Evolutionary conservation across 164 flowering plant species (phyloP).

Genomic region (Berberis vulgaris): DNA sequence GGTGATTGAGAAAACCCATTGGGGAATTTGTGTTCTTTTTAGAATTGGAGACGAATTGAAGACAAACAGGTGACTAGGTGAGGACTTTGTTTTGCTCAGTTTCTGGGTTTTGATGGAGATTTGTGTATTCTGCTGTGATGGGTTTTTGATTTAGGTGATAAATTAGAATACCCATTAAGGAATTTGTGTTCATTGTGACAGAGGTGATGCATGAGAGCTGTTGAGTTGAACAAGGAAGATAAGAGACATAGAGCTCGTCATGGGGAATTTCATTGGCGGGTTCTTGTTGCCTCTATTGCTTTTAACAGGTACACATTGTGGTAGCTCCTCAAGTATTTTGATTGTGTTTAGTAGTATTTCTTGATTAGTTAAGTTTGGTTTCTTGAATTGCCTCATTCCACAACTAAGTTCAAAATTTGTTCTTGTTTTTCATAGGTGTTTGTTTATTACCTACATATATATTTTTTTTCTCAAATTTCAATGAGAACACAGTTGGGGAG

Average conservation of each 20-base stretch:
- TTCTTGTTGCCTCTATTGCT: conserved; percentile 63
- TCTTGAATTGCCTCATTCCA: too few relatives aligned
- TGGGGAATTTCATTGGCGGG: conserved; percentile 49
- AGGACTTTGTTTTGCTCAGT: not conserved
- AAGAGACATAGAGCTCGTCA: conserved; percentile 15
- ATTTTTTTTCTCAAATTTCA: too few relatives aligned
- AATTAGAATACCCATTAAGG: not conserved
- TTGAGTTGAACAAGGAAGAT: conserved; percentile 7
- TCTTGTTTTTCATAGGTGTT: too few relatives aligned
- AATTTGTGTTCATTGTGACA: too few relatives aligned
- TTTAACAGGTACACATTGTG: conserved; percentile 33
- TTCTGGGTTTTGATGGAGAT: not conserved
- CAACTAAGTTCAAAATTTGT: too few relatives aligned
- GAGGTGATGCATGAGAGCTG: not conserved
- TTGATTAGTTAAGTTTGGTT: too few relatives aligned
- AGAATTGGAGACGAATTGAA: too few relatives aligned
- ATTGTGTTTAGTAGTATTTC: too few relatives aligned
- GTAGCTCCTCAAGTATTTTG: not conserved
- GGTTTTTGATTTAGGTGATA: not conserved
- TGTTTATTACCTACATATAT: too few relatives aligned
- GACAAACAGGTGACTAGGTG: not conserved
- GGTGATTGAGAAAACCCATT: not conserved
- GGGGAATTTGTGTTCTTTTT: not conserved
- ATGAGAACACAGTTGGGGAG: too few relatives aligned
- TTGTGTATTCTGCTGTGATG: not conserved